Conservation (phyloP, 164 flowering plant genomes). For the Saururus chinensis region DNA sequence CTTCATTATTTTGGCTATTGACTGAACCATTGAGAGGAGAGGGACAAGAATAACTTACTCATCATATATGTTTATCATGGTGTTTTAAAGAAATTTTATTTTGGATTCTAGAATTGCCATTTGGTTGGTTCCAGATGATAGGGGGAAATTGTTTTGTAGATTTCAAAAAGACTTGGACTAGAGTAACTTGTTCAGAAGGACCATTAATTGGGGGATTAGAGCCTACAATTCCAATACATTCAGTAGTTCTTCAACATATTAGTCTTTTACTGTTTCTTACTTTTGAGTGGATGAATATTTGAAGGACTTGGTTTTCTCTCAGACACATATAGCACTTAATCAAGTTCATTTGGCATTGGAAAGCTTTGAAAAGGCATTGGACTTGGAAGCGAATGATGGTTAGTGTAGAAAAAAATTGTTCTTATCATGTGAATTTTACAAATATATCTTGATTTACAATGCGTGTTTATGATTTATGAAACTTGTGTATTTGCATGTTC, state of each 20-base stretch:
- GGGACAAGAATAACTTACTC: no score
- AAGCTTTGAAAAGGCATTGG: slow-evolving; percentile 79
- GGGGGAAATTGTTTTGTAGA: not conserved
- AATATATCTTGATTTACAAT: no score
- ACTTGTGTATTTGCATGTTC: slow-evolving; percentile 7
- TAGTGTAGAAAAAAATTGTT: slow-evolving; percentile 11
- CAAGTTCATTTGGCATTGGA: slow-evolving; percentile 85
- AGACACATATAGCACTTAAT: slow-evolving; percentile 92
- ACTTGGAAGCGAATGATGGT: slow-evolving; percentile 98
- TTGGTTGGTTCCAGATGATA: not conserved
- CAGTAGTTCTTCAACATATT: not conserved
- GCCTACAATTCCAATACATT: not conserved
- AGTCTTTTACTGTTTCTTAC: no score
- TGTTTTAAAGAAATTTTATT: not conserved
- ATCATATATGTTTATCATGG: not conserved
- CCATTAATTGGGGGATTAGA: not conserved
- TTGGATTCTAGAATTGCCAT: not conserved
- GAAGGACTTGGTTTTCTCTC: slow-evolving; percentile 5
- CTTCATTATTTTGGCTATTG: no score
- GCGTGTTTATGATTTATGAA: not conserved
- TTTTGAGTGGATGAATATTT: no score
- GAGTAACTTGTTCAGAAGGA: no score
- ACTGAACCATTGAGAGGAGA: no score
- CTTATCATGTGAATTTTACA: not conserved
- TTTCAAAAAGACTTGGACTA: no score